Evolutionary conservation across 2,329 filamentous ascomycete species (phyloP).

Genomic region (Hirsutella rhossiliensis): DNA sequence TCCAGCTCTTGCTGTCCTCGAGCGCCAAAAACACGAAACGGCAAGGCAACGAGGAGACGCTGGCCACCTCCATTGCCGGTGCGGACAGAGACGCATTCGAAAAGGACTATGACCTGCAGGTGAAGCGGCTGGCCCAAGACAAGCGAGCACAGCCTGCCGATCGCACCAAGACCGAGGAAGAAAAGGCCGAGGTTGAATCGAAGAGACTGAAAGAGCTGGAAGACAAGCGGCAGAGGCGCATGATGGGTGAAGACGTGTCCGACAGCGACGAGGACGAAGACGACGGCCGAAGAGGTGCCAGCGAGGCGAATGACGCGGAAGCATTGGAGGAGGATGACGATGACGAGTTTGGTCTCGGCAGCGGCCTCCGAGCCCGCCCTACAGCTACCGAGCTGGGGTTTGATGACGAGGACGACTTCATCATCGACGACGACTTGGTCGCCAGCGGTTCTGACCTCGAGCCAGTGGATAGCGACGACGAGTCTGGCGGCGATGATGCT

Average conservation of each 20-base stretch:
- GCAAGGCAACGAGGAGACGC: conserved; percentile 10
- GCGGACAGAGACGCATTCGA: conserved; percentile 61
- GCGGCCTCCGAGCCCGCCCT: conserved; percentile 42
- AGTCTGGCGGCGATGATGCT: conserved; percentile 32
- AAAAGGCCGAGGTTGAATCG: conserved; percentile 67
- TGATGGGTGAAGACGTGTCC: conserved; percentile 68
- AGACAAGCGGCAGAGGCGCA: conserved; percentile 67
- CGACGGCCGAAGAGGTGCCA: conserved; percentile 24
- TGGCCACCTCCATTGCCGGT: conserved; percentile 24
- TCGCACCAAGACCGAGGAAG: conserved; percentile 83
- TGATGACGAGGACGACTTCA: conserved; percentile 89
- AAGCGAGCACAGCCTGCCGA: conserved; percentile 75
- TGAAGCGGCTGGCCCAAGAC: conserved; percentile 75
- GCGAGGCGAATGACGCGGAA: conserved; percentile 19
- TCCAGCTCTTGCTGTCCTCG: conserved; percentile 59
- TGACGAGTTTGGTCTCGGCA: conserved; percentile 48
- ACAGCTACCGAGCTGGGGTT: conserved; percentile 56
- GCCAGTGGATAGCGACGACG: conserved; percentile 38
- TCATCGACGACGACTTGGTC: conserved; percentile 79
- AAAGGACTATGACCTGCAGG: conserved; percentile 74
- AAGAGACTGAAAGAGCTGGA: conserved; percentile 69
- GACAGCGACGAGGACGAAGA: conserved; percentile 49
- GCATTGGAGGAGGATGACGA: conserved; percentile 29
- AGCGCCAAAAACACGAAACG: conserved; percentile 25
- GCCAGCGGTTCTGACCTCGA: conserved; percentile 68